These are phyloP conservation scores for Pilaira anomala DNA, from an alignment of 192 early-diverging fungal species.

Conservation along the genomic window DNA sequence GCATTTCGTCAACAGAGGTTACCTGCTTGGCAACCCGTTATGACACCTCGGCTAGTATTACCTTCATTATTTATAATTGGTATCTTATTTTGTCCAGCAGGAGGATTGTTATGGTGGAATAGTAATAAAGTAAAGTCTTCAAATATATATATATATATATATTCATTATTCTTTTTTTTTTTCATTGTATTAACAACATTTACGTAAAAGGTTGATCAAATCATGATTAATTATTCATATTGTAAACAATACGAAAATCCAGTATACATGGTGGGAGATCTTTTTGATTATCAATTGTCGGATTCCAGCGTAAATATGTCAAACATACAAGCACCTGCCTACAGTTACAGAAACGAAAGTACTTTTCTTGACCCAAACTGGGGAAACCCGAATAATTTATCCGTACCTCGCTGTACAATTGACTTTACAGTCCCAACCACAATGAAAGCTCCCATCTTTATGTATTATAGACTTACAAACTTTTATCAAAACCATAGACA, in stretches of 20 bases:
- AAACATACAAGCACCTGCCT: conserved; percentile 20
- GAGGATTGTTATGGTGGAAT: conserved; percentile 83
- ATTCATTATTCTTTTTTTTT: not conserved
- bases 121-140: conserved; percentile 42
- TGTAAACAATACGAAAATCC: conserved; percentile 26
- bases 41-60: conserved; percentile 96
- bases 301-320: not conserved
- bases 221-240: conserved; percentile 46
- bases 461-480: conserved; percentile 93
- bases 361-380: conserved; percentile 17
- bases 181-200: not conserved
- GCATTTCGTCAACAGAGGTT: conserved; percentile 98
- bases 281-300: conserved; percentile 13
- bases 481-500: conserved; percentile 95
- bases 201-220: conserved; percentile 39
- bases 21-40: conserved; percentile 96
- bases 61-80: conserved; percentile 94
- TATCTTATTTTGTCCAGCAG: conserved; percentile 88
- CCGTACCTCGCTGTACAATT: conserved; percentile 59
- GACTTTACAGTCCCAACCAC: conserved; percentile 60
- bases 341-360: conserved; percentile 19
- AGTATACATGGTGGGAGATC: conserved; percentile 32
- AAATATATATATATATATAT: not conserved
- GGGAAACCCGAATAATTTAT: conserved; percentile 10
- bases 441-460: conserved; percentile 73